Base-by-base conservation (phyloP, 192 early-diverging fungal genomes). In the Allomyces macrogynus region DNA sequence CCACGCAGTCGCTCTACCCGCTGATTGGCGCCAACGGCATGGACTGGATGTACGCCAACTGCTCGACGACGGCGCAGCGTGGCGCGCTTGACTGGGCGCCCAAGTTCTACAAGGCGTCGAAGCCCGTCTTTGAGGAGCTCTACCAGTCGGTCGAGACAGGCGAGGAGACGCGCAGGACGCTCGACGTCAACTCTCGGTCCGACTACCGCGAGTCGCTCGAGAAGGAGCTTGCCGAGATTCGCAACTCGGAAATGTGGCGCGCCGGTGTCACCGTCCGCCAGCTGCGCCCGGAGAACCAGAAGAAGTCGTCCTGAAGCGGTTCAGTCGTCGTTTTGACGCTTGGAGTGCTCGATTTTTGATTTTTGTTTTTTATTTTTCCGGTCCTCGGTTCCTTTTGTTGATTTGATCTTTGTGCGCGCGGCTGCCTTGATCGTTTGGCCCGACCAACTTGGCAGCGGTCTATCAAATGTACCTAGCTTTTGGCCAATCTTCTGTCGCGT, bases 41-140 rank as follows among this genome's bases (percentile, higher is more conserved):
- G 91, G 88, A 92, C 77, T 92, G 88, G 88, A 97, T 97, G 92
- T 97, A 91, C 77, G 87, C 88, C 76, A 89, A 89, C 80, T 97
- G 94, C 81, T 91, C 88, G 40, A 95, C 92, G 61, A 97, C 92
- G 43, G 94, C 94, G 57, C 87, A 90, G 73, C 84, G 94, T 63
- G 94, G 92, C 68, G 94, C 94, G 61, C 79, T 97, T 44, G 94
- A 97, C 86, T 97, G 94, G 94, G 89, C 86, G 75, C 86, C 89
- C 65, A 79, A 83, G 70, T 97, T 97, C 87, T 84, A 91, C 75
- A 79, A 87, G 67, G 88, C 86, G 65, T 85, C 89, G 67, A 90
- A 92, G 81, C 94, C 94, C 27, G 87, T 97, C 42, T 95, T 95
- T 77, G 83, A 91, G 73, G 78, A 86, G 66, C 77, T 97, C 70